Conservation (phyloP, 306 rosid genomes). For the Luffa acutangula region DNA sequence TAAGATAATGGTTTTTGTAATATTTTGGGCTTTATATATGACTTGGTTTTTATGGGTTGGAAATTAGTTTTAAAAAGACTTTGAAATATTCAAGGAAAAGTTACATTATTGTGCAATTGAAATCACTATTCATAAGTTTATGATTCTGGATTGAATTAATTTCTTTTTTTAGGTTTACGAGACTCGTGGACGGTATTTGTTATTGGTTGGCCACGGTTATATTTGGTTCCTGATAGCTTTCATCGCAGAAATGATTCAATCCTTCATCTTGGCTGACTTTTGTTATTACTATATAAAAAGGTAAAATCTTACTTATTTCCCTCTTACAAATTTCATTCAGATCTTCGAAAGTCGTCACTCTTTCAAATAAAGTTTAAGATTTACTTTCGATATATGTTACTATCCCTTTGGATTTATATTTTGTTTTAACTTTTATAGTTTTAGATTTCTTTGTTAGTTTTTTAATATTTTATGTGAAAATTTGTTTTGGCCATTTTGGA, state of each 20-base stretch:
- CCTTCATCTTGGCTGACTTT: constrained; percentile 72
- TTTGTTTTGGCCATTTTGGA: neutral
- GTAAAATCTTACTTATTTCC: constrained; percentile 12
- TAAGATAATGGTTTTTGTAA: no score
- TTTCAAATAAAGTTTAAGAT: no score
- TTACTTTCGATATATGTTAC: no score
- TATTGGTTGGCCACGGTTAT: constrained; percentile 31
- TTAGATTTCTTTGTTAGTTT: neutral
- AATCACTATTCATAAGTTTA: neutral
- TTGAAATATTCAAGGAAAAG: no score
- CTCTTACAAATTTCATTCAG: neutral
- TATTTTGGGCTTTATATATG: no score
- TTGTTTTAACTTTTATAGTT: neutral
- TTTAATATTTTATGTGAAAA: neutral
- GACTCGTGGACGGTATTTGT: constrained; percentile 31
- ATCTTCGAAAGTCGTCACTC: no score
- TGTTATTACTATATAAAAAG: constrained; percentile 73
- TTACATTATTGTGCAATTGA: neutral
- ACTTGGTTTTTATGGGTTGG: no score
- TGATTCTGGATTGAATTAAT: neutral
- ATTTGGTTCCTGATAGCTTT: constrained; percentile 48
- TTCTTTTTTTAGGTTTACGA: constrained; percentile 39
- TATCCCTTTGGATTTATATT: no score
- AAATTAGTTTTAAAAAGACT: no score
- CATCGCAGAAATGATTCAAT: constrained; percentile 48